Base-by-base conservation (phyloP, 2,329 filamentous ascomycete genomes). In the Fusarium luffae region DNA sequence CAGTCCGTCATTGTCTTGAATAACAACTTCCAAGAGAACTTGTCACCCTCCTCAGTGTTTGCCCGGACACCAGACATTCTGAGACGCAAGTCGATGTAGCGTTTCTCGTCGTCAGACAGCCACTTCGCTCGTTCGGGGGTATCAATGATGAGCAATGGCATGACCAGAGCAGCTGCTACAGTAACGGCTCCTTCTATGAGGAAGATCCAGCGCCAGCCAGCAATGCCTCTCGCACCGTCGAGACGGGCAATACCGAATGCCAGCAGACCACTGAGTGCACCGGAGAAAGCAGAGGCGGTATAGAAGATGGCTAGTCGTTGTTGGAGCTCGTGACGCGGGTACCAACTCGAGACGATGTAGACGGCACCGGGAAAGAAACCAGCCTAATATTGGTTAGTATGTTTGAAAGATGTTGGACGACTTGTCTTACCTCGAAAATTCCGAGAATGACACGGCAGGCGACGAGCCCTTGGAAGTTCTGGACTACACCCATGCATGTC, bases 191-290 rank as follows among this genome's bases (percentile, higher is more conserved):
- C 85, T 66, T 87, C 85, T 1, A 88, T 77, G 43, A 88, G 82
- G 61, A 88, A 88, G 46, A 86, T 85, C 85, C 85, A 87, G 44
- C 82, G 79, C 84, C 83, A 86, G 13, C 83, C 83, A 0, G 72
- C 74, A 2, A 82, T 71, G 0, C 81, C 81, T 3, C 80, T 76
- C 3, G 78, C 66, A 1, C 84, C 83, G 27, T 83, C 77, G 78
- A 85, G 81, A 32, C 80, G 76, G 10, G 79, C 77, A 44, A 85
- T 84, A 0, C 72, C 82, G 58, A 77, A 81, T 0, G 84, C 83
- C 0, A 85, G 73, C 4, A 85, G 77, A 0, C 84, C 84, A 0
- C 79, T 81, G 58, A 85, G 83, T 1, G 83, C 83, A 3, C 83
- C 83, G 0, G 78, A 77, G 4, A 78, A 66, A 25, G 78, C 77